Evolutionary conservation across 2,329 filamentous ascomycete species (phyloP).

Genomic region (Bimuria novae-zelandiae): DNA sequence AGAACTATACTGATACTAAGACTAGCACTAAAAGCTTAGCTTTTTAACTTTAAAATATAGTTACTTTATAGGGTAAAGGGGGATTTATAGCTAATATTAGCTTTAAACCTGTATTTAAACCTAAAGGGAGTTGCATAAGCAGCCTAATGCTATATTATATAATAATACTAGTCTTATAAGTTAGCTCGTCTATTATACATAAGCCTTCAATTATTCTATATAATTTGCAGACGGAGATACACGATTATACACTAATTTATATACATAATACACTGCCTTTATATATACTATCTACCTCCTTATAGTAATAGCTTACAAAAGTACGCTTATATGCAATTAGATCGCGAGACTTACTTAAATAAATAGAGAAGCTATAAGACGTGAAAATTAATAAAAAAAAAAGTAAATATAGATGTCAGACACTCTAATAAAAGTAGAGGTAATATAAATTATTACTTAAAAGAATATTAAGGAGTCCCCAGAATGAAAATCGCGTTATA

Average conservation of each 20-base stretch:
- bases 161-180: background rate
- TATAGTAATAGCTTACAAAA: background rate
- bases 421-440: too few species aligned
- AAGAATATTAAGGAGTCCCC: too few species aligned
- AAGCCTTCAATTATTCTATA: background rate
- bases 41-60: conserved; percentile 1
- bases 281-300: background rate
- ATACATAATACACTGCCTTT: background rate
- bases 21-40: background rate
- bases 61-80: background rate
- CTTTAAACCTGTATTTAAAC: conserved; percentile 1
- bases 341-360: too few species aligned
- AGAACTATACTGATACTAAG: background rate
- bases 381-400: too few species aligned
- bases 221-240: background rate
- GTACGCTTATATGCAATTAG: too few species aligned
- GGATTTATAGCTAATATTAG: background rate
- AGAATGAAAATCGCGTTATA: too few species aligned
- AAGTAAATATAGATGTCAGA: too few species aligned
- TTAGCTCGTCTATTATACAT: background rate
- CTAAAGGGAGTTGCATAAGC: background rate
- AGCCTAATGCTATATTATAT: background rate
- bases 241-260: background rate
- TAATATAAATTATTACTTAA: too few species aligned
- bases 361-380: too few species aligned